Evolutionary conservation across 2,329 filamentous ascomycete genomes (phyloP), one percentile per base, ranked within the genome.

Genomic region (Pyrenochaeta sp.): DNA sequence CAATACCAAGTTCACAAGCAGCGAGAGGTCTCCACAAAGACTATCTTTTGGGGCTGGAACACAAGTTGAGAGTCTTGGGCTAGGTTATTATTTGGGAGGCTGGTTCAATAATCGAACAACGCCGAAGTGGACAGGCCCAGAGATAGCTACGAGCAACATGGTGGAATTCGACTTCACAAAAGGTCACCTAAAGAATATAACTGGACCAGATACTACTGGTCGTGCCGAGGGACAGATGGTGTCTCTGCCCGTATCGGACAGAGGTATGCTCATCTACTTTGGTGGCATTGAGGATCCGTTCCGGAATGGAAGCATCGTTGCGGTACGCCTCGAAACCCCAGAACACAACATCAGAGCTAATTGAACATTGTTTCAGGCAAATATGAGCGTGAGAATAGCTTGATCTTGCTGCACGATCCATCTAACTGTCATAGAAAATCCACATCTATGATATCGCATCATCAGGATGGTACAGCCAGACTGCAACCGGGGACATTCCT

Each of bases 51-150:
- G 86, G 10, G 85, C 85, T 12, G 83, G 84, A 11, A 79, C 82
- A 9, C 79, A 82, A 2, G 78, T 86, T 9, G 78, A 85, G 4
- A 78, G 80, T 32, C 77, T 80, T 2, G 86, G 83, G 10, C 75
- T 83, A 51, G 85, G 82, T 1, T 89, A 83, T 64, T 87, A 87
- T 66, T 83, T 85, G 56, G 87, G 87, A 37, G 87, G 87, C 35
- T 89, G 83, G 81, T 75, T 84, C 51, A 86, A 81, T 60, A 84
- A 84, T 58, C 69, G 71, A 40, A 85, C 84, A 1, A 76, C 80
- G 1, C 74, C 80, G 0, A 78, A 78, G 7, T 88, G 84, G 85
- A 69, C 67, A 14, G 81, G 80, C 1, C 67, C 75, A 7, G 76
- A 78, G 1, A 65, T 81, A 29, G 83, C 83, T 11, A 83, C 81